Evolutionary conservation across 768 basidiomycete species (phyloP), one percentile per base, ranked within the genome.

Genomic region (Suillus tomentosus): DNA sequence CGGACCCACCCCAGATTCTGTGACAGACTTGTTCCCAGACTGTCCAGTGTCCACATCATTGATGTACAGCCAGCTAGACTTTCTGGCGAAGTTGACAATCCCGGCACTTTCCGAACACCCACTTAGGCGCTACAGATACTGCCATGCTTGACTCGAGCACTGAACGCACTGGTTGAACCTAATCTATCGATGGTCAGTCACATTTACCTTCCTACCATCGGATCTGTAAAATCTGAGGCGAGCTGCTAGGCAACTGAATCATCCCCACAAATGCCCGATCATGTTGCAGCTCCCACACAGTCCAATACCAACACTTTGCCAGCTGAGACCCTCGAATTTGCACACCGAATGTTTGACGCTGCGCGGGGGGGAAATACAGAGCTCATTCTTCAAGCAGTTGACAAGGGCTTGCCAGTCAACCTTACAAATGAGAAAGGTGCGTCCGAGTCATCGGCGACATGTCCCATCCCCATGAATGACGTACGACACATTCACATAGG

Each of bases 271-370:
- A 17, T 31, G 48, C 60, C 42, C 14, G 22, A 39, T 37, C 39
- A 42, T 19, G 57, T 19, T 5, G 17, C 17, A 42, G 5, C 53
- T 15, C 61, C 43, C 34, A 42, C 58, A 39, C 53, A 34, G 19
- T n/a, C 60, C 47, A 50, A 60, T 50, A 17, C 45, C 40, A 43
- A 47, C 55, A 67, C 61, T 13, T 70, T 82, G 10, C 78, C 81
- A 2, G 57, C 73, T 15, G 79, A 75, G 19, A 79, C 81, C 24
- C 31, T 84, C 67, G 75, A 73, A 5, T 84, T 85, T 68, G 91
- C 90, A 0, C 82, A 86, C 61, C 83, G 85, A 55, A 89, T 92
- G 79, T 92, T 92, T 76, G 84, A 91, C 56, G 89, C 88, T 8
- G 91, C 89, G 8, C 84, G 91, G 9, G 72, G 77, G 4, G 90